Percentiles rank a stretch among this genome's conserved stretches.
phyloP scores from a whole-genome alignment of 345 rosid genomes.

The Psidium friedrichsthalianum region DNA sequence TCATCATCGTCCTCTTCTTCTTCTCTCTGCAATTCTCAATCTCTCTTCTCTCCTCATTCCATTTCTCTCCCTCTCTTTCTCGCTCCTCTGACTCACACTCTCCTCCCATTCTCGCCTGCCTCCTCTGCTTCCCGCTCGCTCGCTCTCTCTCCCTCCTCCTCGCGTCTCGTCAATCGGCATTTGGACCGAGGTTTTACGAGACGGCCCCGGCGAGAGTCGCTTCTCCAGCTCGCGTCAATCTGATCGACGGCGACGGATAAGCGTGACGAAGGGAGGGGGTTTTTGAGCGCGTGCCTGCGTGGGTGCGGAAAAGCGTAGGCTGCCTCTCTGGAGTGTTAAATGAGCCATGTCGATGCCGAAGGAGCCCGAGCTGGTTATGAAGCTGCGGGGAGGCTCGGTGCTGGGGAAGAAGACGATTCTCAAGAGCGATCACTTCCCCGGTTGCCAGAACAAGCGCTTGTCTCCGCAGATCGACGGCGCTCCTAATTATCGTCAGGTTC shows the following conservation, averaged over 20 bases:
- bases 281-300: background rate
- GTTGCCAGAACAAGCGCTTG: conserved; percentile 93
- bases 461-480: conserved; percentile 93
- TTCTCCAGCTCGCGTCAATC: background rate
- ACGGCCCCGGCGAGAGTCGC: background rate
- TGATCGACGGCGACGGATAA: background rate
- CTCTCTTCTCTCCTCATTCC: background rate
- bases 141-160: background rate
- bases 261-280: background rate
- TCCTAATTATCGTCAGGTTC: conserved; percentile 96
- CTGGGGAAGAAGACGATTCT: conserved; percentile 95
- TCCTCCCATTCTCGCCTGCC: background rate
- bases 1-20: background rate
- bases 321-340: background rate
- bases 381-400: conserved; percentile 87
- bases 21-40: background rate
- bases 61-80: background rate
- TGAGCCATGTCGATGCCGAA: conserved; percentile 63
- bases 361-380: conserved; percentile 90
- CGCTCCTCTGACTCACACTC: background rate
- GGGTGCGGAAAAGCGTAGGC: background rate
- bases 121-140: background rate
- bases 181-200: background rate
- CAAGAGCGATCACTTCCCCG: conserved; percentile 97
- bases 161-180: background rate